Percentiles rank a stretch among this genome's conserved stretches.
Evolutionary conservation across 2,329 filamentous ascomycete genomes (phyloP).

Genomic region (Aspergillus sp.): DNA sequence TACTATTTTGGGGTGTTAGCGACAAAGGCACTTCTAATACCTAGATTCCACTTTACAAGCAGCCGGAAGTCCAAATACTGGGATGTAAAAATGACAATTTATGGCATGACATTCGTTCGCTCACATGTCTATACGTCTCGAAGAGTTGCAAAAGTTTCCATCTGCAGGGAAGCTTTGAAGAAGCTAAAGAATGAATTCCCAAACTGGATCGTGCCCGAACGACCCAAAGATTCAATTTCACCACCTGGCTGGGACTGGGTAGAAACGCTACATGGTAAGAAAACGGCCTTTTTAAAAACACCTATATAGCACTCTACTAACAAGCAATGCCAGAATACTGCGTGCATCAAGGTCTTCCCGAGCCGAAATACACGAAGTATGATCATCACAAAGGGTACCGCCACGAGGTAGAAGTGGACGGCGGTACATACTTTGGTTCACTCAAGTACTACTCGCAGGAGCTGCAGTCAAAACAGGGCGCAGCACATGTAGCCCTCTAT

Average conservation of each 20-base stretch:
- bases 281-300: background rate
- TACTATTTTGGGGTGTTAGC: slow-evolving; percentile 35
- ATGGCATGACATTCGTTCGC: slow-evolving; percentile 26
- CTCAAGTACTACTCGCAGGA: slow-evolving; percentile 22
- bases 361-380: slow-evolving; percentile 26
- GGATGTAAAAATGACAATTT: slow-evolving; percentile 30
- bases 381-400: slow-evolving; percentile 23
- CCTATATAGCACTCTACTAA: background rate
- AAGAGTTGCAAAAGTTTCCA: slow-evolving; percentile 23
- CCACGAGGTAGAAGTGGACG: slow-evolving; percentile 27
- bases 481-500: slow-evolving; percentile 30
- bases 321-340: slow-evolving; percentile 24
- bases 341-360: slow-evolving; percentile 15
- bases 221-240: slow-evolving; percentile 19
- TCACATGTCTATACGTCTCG: slow-evolving; percentile 12
- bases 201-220: slow-evolving; percentile 29
- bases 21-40: slow-evolving; percentile 25
- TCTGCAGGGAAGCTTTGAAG: slow-evolving; percentile 29
- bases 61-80: slow-evolving; percentile 17
- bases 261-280: slow-evolving; percentile 28
- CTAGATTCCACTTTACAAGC: slow-evolving; percentile 24
- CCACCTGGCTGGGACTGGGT: slow-evolving; percentile 30
- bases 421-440: slow-evolving; percentile 19
- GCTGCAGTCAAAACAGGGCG: slow-evolving; percentile 28
- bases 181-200: slow-evolving; percentile 24